phyloP scores from a whole-genome alignment of 441 rosid species.

The Populus hybrid region DNA sequence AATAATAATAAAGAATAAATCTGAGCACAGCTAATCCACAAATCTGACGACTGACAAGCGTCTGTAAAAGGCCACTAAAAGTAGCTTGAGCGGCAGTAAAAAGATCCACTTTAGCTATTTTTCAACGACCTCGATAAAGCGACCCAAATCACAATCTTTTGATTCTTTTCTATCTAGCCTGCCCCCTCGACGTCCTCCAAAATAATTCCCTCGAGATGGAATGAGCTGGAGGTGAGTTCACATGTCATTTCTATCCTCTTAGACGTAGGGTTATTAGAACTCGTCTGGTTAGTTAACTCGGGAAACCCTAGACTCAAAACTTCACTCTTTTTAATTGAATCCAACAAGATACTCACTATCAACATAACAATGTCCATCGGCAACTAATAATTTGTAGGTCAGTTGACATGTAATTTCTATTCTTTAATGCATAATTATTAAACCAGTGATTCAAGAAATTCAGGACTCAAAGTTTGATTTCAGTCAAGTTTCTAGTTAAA shows the following conservation, averaged over 20 bases:
- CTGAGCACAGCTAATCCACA: neutral
- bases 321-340: too few relatives aligned
- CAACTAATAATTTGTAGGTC: too few relatives aligned
- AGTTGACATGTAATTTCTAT: too few relatives aligned
- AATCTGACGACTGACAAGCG: neutral
- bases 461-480: too few relatives aligned
- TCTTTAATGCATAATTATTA: too few relatives aligned
- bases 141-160: neutral
- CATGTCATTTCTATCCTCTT: neutral
- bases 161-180: neutral
- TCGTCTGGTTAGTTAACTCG: too few relatives aligned
- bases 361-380: too few relatives aligned
- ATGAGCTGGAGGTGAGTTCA: neutral
- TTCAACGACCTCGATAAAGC: neutral
- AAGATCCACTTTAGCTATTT: neutral
- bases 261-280: too few relatives aligned
- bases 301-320: too few relatives aligned
- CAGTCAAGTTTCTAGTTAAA: too few relatives aligned
- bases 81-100: neutral
- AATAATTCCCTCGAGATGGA: neutral
- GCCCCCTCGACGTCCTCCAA: neutral
- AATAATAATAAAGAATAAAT: neutral
- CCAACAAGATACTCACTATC: too few relatives aligned
- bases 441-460: too few relatives aligned
- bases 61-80: neutral